phyloP scores from a whole-genome alignment of 495 filamentous ascomycete species.

The Eremomyces bilateralis region DNA sequence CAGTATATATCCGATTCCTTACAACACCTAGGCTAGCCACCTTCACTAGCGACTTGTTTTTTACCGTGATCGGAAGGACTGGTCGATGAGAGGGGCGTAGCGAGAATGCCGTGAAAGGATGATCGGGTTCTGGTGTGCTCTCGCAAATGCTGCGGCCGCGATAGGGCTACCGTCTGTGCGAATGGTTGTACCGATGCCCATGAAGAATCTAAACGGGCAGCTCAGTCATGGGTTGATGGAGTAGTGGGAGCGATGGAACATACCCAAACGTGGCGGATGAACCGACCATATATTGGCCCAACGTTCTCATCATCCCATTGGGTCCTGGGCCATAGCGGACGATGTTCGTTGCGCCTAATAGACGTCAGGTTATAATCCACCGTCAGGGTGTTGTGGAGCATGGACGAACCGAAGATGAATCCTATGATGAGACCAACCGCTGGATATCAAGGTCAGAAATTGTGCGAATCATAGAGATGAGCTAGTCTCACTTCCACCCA shows the following conservation, averaged over 20 bases:
- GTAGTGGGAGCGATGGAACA: slow-evolving; percentile 10
- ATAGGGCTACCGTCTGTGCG: slow-evolving; percentile 57
- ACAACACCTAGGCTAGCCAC: no score
- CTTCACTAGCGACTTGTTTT: no score
- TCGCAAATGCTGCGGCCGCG: slow-evolving; percentile 36
- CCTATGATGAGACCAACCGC: slow-evolving; percentile 91
- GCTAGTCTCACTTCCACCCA: slow-evolving; percentile 72
- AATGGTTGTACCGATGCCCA: slow-evolving; percentile 94
- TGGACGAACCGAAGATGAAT: slow-evolving; percentile 69
- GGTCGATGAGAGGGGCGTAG: slow-evolving; percentile 1
- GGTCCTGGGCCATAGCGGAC: slow-evolving; percentile 82
- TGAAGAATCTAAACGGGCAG: slow-evolving; percentile 59
- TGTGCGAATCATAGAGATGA: slow-evolving; percentile 3
- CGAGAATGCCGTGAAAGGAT: slow-evolving; percentile 32
- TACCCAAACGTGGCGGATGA: slow-evolving; percentile 95
- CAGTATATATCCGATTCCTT: no score
- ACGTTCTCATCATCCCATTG: slow-evolving; percentile 76
- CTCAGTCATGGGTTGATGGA: slow-evolving; percentile 5
- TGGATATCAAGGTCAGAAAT: slow-evolving; percentile 18
- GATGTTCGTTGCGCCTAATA: slow-evolving; percentile 68
- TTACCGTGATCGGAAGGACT: no score
- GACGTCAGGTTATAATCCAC: no score
- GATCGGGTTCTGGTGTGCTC: slow-evolving; percentile 35
- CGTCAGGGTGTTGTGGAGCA: no score
- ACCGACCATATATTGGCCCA: slow-evolving; percentile 95